Base-by-base conservation (phyloP, 129 eudicot genomes). In the Centaurea solstitialis region DNA sequence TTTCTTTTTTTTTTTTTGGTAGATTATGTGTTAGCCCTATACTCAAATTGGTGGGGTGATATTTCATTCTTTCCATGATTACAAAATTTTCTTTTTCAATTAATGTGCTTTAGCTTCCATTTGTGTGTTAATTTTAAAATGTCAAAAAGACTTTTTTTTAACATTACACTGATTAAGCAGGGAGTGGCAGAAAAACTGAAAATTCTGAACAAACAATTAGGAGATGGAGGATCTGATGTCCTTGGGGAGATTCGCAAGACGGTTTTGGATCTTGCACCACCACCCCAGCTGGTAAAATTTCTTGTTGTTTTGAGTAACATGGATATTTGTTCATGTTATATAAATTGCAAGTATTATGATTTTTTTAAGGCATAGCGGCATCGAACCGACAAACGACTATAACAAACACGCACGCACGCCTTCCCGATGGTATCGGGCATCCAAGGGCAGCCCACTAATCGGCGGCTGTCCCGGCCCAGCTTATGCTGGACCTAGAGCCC, bases 181-280 rank as follows among this genome's bases (percentile, higher is more conserved):
- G 99, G 75, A 78, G 99, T 96, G 64, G 88, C 91, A 13, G 86
- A 82, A 22, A 91, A 90, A 84, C 73, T 96, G 73, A 78, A 88
- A 79, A 61, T 76, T 70, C 86, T 93, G 83, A 90, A 85, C 87
- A 72, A 90, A 64, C 84, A 88, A 71, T 73, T 96, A 76, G 91
- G 59, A 64, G 84, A 70, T 74, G 99, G 93, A 82, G 93, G 85
- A 69, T 79, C 87, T 73, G 84, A 81, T 77, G 79, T 86, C 70
- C 99, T 93, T 73, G 91, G 86, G 86, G 89, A 91, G 87, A 96
- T 96, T 47, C 95, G 99, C 73, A 86, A 79, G 77, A 93, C 96
- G 5, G 93, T 96, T 80, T 85, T 96, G 84, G 94, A 89, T 62
- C 97, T 96, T 81, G 84, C 77, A 26, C 93, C 97, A 74, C 98